These are phyloP conservation scores for Pachysandra terminalis DNA, from an alignment of 164 flowering plant genomes.

Conservation along the genomic window DNA sequence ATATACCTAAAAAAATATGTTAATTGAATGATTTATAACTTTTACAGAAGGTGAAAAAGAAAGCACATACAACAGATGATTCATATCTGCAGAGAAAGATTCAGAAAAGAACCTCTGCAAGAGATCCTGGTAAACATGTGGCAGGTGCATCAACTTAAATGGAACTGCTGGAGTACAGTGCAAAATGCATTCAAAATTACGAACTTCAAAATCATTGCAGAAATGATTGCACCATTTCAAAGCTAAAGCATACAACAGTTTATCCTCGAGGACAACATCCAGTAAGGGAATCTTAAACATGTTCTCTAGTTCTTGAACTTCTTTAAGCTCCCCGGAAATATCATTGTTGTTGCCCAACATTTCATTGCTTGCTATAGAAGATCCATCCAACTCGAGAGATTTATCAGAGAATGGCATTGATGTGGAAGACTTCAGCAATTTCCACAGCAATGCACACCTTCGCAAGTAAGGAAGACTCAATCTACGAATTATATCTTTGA, in stretches of 20 bases:
- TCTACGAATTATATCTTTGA: slow-evolving; percentile 51
- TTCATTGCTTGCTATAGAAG: slow-evolving; percentile 23
- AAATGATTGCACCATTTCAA: slow-evolving; percentile 67
- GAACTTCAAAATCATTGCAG: slow-evolving; percentile 31
- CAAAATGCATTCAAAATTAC: slow-evolving; percentile 22
- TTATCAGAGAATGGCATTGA: slow-evolving; percentile 44
- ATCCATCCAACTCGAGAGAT: slow-evolving; percentile 25
- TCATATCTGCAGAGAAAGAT: not conserved
- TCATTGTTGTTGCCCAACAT: slow-evolving; percentile 18
- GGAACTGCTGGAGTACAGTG: slow-evolving; percentile 69
- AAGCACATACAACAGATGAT: not conserved
- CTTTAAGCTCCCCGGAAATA: slow-evolving; percentile 32
- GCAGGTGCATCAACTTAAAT: slow-evolving; percentile 72
- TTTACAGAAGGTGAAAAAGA: not conserved
- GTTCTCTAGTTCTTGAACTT: slow-evolving; percentile 51
- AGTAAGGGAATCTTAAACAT: slow-evolving; percentile 68
- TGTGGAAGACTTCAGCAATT: slow-evolving; percentile 47
- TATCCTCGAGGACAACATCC: slow-evolving; percentile 54
- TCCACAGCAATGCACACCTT: slow-evolving; percentile 83
- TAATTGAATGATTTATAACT: not conserved
- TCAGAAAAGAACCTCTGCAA: slow-evolving; percentile 62
- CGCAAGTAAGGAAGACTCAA: slow-evolving; percentile 73
- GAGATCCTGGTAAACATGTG: slow-evolving; percentile 82
- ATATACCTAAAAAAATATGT: slow-evolving; percentile 60
- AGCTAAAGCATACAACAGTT: slow-evolving; percentile 32